phyloP scores from a whole-genome alignment of 345 rosid genomes.

The Aethionema arabicum region DNA sequence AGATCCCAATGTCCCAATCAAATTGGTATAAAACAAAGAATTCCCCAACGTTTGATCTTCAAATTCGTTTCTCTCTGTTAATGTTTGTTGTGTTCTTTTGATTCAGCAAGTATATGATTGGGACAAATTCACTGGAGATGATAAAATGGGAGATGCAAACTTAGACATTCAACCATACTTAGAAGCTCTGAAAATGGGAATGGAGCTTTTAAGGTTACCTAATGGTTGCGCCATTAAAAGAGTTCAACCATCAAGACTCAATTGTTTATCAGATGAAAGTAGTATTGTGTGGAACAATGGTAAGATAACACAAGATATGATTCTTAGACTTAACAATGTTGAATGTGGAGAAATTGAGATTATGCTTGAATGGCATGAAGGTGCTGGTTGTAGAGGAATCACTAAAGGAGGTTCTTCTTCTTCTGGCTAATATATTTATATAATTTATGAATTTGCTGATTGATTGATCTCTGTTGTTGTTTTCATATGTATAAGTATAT shows the following conservation, averaged over 20 bases:
- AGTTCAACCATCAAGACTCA: conserved; percentile 48
- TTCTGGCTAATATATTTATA: not conserved
- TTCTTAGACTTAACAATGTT: conserved; percentile 55
- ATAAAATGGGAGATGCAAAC: conserved; percentile 82
- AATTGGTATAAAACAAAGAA: conserved; percentile 42
- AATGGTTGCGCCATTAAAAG: conserved; percentile 55
- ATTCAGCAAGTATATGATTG: conserved; percentile 70
- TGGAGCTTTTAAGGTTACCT: conserved; percentile 49
- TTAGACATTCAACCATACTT: conserved; percentile 60
- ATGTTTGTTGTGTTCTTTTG: not conserved
- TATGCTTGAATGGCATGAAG: conserved; percentile 69
- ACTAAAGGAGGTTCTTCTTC: conserved; percentile 31
- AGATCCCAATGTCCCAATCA: conserved; percentile 50
- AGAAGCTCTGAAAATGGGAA: conserved; percentile 52
- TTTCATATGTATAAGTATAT: conserved; percentile 14
- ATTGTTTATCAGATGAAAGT: conserved; percentile 65
- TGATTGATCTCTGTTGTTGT: conserved; percentile 26
- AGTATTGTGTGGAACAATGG: conserved; percentile 49
- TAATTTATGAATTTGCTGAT: not conserved
- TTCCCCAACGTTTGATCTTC: no score
- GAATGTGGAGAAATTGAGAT: conserved; percentile 69
- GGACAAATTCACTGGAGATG: conserved; percentile 70
- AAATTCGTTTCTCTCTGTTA: not conserved
- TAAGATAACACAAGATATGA: conserved; percentile 60
- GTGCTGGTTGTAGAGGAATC: conserved; percentile 47